Conservation (phyloP, 371 early-diverging fungal genomes). For the Cokeromyces recurvatus region DNA sequence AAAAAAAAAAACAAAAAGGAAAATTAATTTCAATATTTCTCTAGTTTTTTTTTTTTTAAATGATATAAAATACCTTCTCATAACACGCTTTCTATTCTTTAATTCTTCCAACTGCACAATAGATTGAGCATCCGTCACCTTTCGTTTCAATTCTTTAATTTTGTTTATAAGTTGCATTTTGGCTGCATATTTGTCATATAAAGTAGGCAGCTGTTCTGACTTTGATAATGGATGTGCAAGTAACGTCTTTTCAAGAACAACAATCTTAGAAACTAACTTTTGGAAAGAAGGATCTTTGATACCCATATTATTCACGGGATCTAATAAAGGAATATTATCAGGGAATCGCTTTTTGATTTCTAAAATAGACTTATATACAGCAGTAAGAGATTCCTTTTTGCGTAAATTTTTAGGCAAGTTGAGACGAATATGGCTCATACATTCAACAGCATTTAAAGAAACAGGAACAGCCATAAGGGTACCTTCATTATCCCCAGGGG, state of each 20-base stretch:
- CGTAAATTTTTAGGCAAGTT: constrained; percentile 72
- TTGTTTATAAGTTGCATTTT: constrained; percentile 57
- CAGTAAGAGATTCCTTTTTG: constrained; percentile 51
- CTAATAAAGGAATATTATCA: constrained; percentile 75
- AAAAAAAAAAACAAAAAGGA: too few relatives aligned
- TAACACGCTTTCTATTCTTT: constrained; percentile 83
- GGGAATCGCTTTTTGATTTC: constrained; percentile 76
- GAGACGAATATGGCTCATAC: constrained; percentile 74
- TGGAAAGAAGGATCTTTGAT: constrained; percentile 80
- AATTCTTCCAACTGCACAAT: constrained; percentile 93
- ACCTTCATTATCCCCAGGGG: constrained; percentile 43
- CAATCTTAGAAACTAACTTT: constrained; percentile 71
- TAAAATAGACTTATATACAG: constrained; percentile 62
- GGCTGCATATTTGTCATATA: constrained; percentile 60
- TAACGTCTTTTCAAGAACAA: constrained; percentile 65
- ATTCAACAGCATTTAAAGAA: constrained; percentile 66
- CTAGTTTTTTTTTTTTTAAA: too few relatives aligned
- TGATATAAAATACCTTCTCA: constrained; percentile 53
- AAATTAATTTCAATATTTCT: too few relatives aligned
- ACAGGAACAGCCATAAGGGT: constrained; percentile 68
- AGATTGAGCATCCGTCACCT: constrained; percentile 72
- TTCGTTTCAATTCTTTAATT: constrained; percentile 63
- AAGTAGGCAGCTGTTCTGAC: constrained; percentile 47
- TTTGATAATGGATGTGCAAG: constrained; percentile 53
- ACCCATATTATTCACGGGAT: constrained; percentile 87